These are phyloP conservation scores for Astragalus glycyphyllos DNA, from an alignment of 306 rosid genomes.

Conservation along the genomic window DNA sequence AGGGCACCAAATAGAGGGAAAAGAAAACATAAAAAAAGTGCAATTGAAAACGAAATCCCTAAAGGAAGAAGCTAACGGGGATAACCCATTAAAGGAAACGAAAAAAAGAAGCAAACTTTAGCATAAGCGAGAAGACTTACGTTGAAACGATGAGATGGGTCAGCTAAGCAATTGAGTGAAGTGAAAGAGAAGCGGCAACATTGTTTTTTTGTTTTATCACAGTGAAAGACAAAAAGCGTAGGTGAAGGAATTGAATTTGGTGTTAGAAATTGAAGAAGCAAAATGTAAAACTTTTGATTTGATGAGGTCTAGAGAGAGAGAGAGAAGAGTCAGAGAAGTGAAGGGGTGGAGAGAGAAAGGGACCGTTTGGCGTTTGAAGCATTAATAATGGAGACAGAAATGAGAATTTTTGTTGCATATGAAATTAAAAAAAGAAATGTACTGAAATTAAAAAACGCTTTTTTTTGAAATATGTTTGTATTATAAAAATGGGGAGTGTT, in stretches of 20 bases:
- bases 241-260: conserved; percentile 29
- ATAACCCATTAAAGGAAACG: conserved; percentile 37
- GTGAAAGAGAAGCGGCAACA: conserved; percentile 24
- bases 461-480: conserved; percentile 43
- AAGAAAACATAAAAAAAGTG: background rate
- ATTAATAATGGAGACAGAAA: conserved; percentile 47
- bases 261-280: conserved; percentile 7
- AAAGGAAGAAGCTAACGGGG: conserved; percentile 30
- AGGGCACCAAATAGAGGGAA: conserved; percentile 23
- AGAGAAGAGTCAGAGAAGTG: conserved; percentile 17
- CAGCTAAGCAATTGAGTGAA: conserved; percentile 44
- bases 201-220: background rate
- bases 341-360: conserved; percentile 10
- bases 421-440: background rate
- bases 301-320: background rate
- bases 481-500: conserved; percentile 48
- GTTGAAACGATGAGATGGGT: conserved; percentile 44
- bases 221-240: conserved; percentile 11
- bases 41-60: conserved; percentile 31
- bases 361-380: conserved; percentile 39
- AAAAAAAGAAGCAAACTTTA: conserved; percentile 39
- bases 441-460: background rate
- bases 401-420: conserved; percentile 15
- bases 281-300: background rate
- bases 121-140: conserved; percentile 38